Evolutionary conservation across 2,329 filamentous ascomycete genomes (phyloP), one percentile per base, ranked within the genome.

Genomic region (Aspergillus sp.): DNA sequence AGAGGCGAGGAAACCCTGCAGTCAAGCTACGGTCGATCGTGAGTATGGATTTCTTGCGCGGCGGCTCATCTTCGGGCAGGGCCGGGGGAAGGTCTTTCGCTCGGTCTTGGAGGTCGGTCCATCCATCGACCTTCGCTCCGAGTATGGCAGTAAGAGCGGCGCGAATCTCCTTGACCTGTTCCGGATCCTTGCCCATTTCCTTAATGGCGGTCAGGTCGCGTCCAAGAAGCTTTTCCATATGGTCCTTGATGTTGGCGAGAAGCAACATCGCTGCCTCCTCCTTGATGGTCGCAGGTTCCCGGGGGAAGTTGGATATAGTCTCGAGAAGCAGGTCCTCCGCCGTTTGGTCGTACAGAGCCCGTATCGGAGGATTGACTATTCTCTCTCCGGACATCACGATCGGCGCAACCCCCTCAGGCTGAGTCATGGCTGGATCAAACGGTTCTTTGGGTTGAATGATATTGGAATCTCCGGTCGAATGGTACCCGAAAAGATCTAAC

Each of bases 401-500:
- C 0, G 77, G 77, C 31, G 77, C 77, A 49, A 77, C 69, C 6
- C 77, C 76, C 56, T 78, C 75, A 4, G 70, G 65, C 5, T 71
- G 65, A 56, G 69, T 67, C 53, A 67, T 71, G 4, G 69, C 66
- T 50, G 72, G 71, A 53, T 79, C 78, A 52, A 79, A 65, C 7
- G 78, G 76, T 39, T 78, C 76, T 56, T 72, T 75, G 20, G 77
- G 76, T 49, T 76, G 75, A 24, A 79, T 78, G 52, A 78, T 77
- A 61, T 78, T 79, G 16, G 78, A 76, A 63, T 79, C 77, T 9
- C 75, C 76, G 12, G 77, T 78, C 3, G 77, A 78, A 54, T 83
- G 80, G 62, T 83, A 84, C 54, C 87, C 86, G 65, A 89, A 89
- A 2, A 89, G 77, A 69, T 86, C 84, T 42, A 88, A 74, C 86